Evolutionary conservation across 2,329 filamentous ascomycete species (phyloP).

Genomic region (Talaromyces amestolkiae): DNA sequence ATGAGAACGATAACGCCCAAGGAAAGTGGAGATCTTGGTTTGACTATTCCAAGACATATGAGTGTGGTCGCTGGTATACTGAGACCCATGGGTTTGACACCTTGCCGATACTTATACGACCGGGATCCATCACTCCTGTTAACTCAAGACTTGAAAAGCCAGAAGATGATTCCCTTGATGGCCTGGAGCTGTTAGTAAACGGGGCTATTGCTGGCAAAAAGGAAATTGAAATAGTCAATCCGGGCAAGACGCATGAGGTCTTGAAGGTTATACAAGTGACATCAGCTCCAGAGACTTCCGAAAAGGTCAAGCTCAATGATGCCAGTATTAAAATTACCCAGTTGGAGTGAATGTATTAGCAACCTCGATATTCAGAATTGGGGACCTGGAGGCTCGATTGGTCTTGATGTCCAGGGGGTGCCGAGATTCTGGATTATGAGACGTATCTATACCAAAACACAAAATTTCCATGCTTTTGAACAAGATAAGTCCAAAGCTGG

Average conservation of each 20-base stretch:
- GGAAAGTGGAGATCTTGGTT: conserved; percentile 49
- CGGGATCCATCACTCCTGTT: conserved; percentile 31
- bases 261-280: conserved; percentile 30
- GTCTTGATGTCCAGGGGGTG: too few relatives aligned
- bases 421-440: too few relatives aligned
- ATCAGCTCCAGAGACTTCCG: not conserved
- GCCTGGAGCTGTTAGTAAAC: conserved; percentile 15
- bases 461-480: too few relatives aligned
- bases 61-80: conserved; percentile 54
- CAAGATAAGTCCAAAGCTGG: too few relatives aligned
- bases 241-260: conserved; percentile 41
- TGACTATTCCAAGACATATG: conserved; percentile 45
- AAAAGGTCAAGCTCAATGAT: not conserved
- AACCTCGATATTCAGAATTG: not conserved
- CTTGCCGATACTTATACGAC: conserved; percentile 58
- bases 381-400: not conserved
- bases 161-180: conserved; percentile 13
- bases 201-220: not conserved
- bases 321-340: not conserved
- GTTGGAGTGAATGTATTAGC: not conserved
- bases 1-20: conserved; percentile 47
- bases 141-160: conserved; percentile 12
- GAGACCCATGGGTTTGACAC: conserved; percentile 60
- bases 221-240: conserved; percentile 17
- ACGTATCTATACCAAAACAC: too few relatives aligned